phyloP scores from a whole-genome alignment of 139 green algal species.

The Chlamydomonas schloesseri region DNA sequence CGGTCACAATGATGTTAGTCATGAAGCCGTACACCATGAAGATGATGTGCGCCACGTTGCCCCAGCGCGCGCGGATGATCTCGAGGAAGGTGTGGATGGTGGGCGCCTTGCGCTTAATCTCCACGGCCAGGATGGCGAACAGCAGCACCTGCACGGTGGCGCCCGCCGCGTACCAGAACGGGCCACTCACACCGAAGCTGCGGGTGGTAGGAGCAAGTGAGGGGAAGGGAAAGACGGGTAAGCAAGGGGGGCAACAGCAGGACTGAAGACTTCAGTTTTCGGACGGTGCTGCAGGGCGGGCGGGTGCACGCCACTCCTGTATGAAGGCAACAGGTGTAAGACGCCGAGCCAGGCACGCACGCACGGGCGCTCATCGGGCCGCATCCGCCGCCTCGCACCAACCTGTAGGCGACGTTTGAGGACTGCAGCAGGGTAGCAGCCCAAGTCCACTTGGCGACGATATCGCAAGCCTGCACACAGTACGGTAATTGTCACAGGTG shows the following conservation, averaged over 20 bases:
- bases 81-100: slow-evolving; percentile 93
- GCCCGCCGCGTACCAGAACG: slow-evolving; percentile 90
- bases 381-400: too few species aligned
- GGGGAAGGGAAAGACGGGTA: slow-evolving; percentile 9
- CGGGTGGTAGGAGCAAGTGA: too few species aligned
- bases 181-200: slow-evolving; percentile 66
- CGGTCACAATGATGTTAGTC: slow-evolving; percentile 92
- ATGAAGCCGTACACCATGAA: slow-evolving; percentile 90
- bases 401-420: slow-evolving; percentile 39
- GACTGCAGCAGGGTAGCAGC: slow-evolving; percentile 67
- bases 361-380: too few species aligned
- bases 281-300: too few species aligned
- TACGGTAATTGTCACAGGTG: too few species aligned
- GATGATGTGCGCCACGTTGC: slow-evolving; percentile 79
- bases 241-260: not conserved
- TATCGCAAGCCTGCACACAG: slow-evolving; percentile 72
- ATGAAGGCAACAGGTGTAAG: too few species aligned
- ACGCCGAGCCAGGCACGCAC: too few species aligned
- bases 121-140: slow-evolving; percentile 93
- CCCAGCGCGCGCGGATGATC: slow-evolving; percentile 84
- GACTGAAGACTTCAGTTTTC: too few species aligned
- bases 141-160: slow-evolving; percentile 96
- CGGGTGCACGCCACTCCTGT: too few species aligned
- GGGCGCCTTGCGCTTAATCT: slow-evolving; percentile 95
- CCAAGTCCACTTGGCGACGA: slow-evolving; percentile 68